These are phyloP conservation scores for Diaporthe caulivora DNA, from an alignment of 2,329 filamentous ascomycete species.

Conservation along the genomic window DNA sequence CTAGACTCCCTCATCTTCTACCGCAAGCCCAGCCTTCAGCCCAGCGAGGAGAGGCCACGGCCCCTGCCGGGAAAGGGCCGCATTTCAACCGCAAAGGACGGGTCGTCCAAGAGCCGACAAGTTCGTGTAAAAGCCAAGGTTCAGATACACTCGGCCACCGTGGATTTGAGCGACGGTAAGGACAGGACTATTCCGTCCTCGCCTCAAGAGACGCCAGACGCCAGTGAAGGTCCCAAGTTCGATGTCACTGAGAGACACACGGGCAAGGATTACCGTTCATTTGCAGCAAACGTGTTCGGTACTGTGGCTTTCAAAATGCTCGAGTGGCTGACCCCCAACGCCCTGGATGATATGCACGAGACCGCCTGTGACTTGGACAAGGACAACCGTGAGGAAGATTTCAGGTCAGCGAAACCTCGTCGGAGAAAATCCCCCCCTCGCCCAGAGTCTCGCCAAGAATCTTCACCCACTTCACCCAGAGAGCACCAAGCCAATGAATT, in stretches of 20 bases:
- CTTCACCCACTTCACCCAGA: not conserved
- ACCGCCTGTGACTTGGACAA: constrained; percentile 50
- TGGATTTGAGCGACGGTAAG: constrained; percentile 8
- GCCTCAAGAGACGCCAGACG: not conserved
- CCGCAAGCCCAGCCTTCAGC: constrained; percentile 44
- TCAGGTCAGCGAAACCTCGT: constrained; percentile 37
- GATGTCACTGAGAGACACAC: constrained; percentile 59
- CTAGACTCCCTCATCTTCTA: constrained; percentile 62
- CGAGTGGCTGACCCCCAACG: constrained; percentile 75
- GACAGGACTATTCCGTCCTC: constrained; percentile 18
- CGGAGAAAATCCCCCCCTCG: constrained; percentile 34
- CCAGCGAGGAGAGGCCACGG: constrained; percentile 35
- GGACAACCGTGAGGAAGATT: constrained; percentile 44
- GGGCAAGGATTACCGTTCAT: constrained; percentile 70
- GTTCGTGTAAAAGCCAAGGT: constrained; percentile 36
- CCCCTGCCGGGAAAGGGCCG: constrained; percentile 41
- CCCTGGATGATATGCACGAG: constrained; percentile 62
- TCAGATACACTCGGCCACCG: constrained; percentile 31
- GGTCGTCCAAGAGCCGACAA: constrained; percentile 10
- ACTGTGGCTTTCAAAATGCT: constrained; percentile 77
- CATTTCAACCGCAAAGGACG: not conserved
- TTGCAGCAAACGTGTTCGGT: constrained; percentile 73
- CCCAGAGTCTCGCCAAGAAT: constrained; percentile 19
- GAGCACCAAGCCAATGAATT: constrained; percentile 20
- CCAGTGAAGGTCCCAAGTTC: constrained; percentile 45